Conservation (phyloP, 2,329 filamentous ascomycete species). For the Fusarium protoensiforme region DNA sequence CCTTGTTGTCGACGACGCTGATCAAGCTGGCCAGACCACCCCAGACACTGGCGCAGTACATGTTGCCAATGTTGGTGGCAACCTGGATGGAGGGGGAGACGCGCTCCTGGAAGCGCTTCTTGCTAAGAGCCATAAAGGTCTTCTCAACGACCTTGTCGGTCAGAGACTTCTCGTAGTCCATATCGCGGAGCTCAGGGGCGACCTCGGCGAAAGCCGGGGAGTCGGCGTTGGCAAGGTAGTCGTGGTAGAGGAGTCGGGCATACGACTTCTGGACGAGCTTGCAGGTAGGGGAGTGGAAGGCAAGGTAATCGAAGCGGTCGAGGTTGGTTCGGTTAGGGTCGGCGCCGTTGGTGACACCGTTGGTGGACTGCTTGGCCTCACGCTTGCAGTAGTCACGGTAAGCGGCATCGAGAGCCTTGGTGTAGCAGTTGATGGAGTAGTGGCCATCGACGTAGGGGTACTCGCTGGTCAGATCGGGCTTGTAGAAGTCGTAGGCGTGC, state of each 20-base stretch:
- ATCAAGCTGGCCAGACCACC: conserved; percentile 79
- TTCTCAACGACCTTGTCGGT: conserved; percentile 87
- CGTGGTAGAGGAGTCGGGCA: conserved; percentile 85
- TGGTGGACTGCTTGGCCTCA: conserved; percentile 70
- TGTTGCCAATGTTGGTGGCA: conserved; percentile 79
- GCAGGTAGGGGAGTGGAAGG: conserved; percentile 88
- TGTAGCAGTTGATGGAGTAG: conserved; percentile 86
- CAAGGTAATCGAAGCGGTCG: conserved; percentile 85
- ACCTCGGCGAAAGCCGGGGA: conserved; percentile 78
- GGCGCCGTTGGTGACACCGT: conserved; percentile 60
- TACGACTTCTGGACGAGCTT: conserved; percentile 90
- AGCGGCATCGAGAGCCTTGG: conserved; percentile 80
- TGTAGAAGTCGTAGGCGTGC: conserved; percentile 91
- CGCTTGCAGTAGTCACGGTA: conserved; percentile 85
- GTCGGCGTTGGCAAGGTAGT: conserved; percentile 79
- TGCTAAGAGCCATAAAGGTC: conserved; percentile 84
- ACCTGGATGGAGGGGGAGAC: conserved; percentile 79
- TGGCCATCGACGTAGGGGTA: conserved; percentile 89
- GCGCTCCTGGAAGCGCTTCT: conserved; percentile 85
- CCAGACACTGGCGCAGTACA: conserved; percentile 79
- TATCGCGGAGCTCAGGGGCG: conserved; percentile 78
- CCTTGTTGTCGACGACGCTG: conserved; percentile 69
- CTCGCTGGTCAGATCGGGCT: conserved; percentile 87
- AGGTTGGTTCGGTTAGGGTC: conserved; percentile 68
- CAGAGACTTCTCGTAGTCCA: conserved; percentile 83